phyloP scores from a whole-genome alignment of 1,284 basidiomycete genomes.

The Leccinum insolens region DNA sequence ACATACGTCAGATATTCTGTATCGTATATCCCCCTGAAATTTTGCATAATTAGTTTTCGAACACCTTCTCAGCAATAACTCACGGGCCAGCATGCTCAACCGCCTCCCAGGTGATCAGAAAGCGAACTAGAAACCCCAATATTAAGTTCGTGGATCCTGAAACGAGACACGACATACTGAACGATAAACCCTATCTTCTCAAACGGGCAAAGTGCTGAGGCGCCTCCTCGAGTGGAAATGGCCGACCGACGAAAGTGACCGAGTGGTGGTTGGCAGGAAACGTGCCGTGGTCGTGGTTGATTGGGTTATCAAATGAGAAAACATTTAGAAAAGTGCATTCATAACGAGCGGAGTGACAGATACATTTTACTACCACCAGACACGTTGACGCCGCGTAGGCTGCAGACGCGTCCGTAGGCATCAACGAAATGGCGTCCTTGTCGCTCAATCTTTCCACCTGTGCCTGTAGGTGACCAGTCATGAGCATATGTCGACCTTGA shows the following conservation, averaged over 20 bases:
- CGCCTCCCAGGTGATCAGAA: slow-evolving; percentile 96
- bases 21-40: slow-evolving; percentile 78
- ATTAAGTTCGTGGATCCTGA: slow-evolving; percentile 2
- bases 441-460: slow-evolving; percentile 56
- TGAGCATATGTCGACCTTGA: slow-evolving; percentile 61
- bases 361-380: slow-evolving; percentile 84
- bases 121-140: slow-evolving; percentile 57
- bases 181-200: slow-evolving; percentile 84
- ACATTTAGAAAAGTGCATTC: slow-evolving; percentile 6
- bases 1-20: slow-evolving; percentile 84
- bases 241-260: slow-evolving; percentile 81
- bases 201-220: slow-evolving; percentile 81
- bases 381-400: slow-evolving; percentile 80
- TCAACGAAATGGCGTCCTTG: slow-evolving; percentile 82
- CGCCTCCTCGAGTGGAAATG: slow-evolving; percentile 84
- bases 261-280: slow-evolving; percentile 64
- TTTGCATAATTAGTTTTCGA: not conserved
- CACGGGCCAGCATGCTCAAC: slow-evolving; percentile 90
- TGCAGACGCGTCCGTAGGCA: slow-evolving; percentile 73
- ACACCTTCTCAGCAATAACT: slow-evolving; percentile 37
- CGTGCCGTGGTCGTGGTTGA: slow-evolving; percentile 59
- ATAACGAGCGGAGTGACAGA: slow-evolving; percentile 32
- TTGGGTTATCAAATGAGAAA: slow-evolving; percentile 47
- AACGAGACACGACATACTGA: slow-evolving; percentile 53
- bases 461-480: slow-evolving; percentile 67